phyloP scores from a whole-genome alignment of 164 flowering plant species.

The grape (Vitis vinifera) region ASM3070453v1 NC_081807.1:3004001-3004500 shows the following conservation, averaged over 20 bases:
- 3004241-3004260: conserved; percentile 63
- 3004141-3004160: conserved; percentile 71
- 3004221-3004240: conserved; percentile 93
- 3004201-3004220: conserved; percentile 75
- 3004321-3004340: conserved; percentile 81
- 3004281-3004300: conserved; percentile 57
- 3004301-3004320: conserved; percentile 65
- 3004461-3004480: conserved; percentile 76
- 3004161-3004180: conserved; percentile 76
- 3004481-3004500: conserved; percentile 62
- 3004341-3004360: conserved; percentile 71
- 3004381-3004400: conserved; percentile 62
- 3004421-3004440: conserved; percentile 82
- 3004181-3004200: conserved; percentile 73
- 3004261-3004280: conserved; percentile 61
- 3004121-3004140: conserved; percentile 79
- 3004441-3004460: conserved; percentile 87
- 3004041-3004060: conserved; percentile 87
- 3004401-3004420: conserved; percentile 78
- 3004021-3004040: conserved; percentile 65
- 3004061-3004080: conserved; percentile 57
- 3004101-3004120: conserved; percentile 79
- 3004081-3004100: conserved; percentile 67
- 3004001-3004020: conserved; percentile 50
- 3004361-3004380: conserved; percentile 55